Percentiles rank a stretch among this genome's conserved stretches.
Conservation (phyloP, 306 rosid genomes). For the Carpinus fangiana region DNA sequence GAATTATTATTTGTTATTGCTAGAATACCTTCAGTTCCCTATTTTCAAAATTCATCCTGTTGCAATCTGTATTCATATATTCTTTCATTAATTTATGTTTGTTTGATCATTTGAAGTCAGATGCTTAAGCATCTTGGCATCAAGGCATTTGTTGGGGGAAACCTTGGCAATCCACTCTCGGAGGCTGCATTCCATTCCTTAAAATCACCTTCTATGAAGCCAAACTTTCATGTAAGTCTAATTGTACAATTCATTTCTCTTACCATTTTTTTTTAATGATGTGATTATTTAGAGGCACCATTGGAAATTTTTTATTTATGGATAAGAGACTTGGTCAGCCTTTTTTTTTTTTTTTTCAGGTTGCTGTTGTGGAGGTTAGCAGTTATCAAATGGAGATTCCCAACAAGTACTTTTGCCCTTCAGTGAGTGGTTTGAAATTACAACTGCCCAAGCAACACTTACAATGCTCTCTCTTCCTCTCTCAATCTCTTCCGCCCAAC, state of each 20-base stretch:
- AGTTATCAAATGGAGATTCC: slow-evolving; percentile 41
- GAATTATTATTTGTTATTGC: background rate
- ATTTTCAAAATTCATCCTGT: background rate
- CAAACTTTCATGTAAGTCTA: slow-evolving; percentile 26
- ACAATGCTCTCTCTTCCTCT: no score
- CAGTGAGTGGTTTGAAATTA: slow-evolving; percentile 15
- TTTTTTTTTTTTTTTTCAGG: slow-evolving; percentile 14
- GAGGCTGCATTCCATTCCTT: slow-evolving; percentile 37
- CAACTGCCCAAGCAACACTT: background rate
- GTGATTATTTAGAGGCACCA: background rate
- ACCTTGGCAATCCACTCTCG: slow-evolving; percentile 38
- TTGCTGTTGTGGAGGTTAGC: slow-evolving; percentile 41
- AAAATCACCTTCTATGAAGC: slow-evolving; percentile 14
- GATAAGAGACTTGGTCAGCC: no score
- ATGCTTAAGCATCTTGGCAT: slow-evolving; percentile 35
- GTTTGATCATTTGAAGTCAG: slow-evolving; percentile 23
- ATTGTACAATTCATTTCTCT: background rate
- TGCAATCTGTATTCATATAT: background rate
- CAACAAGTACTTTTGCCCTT: slow-evolving; percentile 34
- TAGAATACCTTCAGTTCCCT: slow-evolving; percentile 1
- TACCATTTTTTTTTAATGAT: background rate
- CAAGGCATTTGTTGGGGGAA: slow-evolving; percentile 33
- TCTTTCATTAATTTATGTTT: background rate
- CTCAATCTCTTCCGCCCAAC: background rate
- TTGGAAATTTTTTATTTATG: background rate